Conservation (phyloP, 148 eudicot species). For the Talinum fruticosum region DNA sequence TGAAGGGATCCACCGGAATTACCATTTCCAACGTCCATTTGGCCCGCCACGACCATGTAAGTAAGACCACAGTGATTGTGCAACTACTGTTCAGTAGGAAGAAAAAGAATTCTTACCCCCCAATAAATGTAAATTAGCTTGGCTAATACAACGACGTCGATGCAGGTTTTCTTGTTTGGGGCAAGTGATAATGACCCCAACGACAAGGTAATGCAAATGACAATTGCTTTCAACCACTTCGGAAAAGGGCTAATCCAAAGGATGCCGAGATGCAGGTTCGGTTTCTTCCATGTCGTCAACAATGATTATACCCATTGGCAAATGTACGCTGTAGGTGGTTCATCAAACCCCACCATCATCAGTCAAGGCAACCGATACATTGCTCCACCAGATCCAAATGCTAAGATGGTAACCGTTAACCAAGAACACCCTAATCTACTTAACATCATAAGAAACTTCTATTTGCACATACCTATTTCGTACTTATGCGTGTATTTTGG, state of each 20-base stretch:
- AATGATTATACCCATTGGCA: conserved; percentile 57
- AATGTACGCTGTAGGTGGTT: conserved; percentile 61
- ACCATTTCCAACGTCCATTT: conserved; percentile 75
- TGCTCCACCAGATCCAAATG: conserved; percentile 40
- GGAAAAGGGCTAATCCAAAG: conserved; percentile 52
- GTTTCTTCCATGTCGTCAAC: conserved; percentile 61
- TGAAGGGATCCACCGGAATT: conserved; percentile 53
- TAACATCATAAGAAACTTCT: no score
- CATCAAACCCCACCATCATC: conserved; percentile 48
- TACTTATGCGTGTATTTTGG: background rate
- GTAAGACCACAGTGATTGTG: conserved; percentile 2
- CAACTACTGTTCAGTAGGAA: background rate
- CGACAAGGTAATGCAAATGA: conserved; percentile 38
- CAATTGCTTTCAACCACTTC: conserved; percentile 52
- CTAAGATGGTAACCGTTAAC: conserved; percentile 39
- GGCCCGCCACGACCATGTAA: conserved; percentile 58
- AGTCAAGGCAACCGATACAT: conserved; percentile 55
- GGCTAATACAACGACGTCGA: background rate
- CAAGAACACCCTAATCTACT: background rate
- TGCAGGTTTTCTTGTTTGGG: conserved; percentile 41
- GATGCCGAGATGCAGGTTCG: conserved; percentile 59
- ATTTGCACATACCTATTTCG: background rate
- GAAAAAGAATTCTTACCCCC: background rate
- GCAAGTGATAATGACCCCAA: conserved; percentile 33
- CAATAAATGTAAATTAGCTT: no score